A percentile compares a stretch with the other conserved stretches of the same genome.
Evolutionary conservation across 495 filamentous ascomycete species (phyloP).

Genomic region (Schizothecium vesticola): DNA sequence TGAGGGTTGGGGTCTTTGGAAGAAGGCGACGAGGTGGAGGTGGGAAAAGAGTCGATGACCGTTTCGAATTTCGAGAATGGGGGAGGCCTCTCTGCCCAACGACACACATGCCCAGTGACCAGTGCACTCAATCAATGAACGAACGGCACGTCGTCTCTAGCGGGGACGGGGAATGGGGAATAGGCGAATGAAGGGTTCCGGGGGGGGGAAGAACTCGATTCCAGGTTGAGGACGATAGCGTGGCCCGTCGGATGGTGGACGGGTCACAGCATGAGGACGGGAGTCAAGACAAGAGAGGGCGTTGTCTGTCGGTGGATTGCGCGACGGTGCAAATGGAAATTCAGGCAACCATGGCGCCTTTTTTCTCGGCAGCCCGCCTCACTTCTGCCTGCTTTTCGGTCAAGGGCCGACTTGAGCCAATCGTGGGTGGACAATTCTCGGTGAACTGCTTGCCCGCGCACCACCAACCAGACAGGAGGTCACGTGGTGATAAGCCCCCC

Average conservation of each 20-base stretch:
- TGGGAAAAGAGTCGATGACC: not conserved
- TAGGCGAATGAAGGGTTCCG: not conserved
- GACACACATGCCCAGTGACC: not conserved
- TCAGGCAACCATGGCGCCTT: conserved; percentile 5
- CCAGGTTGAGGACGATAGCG: not conserved
- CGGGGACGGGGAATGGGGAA: not conserved
- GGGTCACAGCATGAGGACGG: not conserved
- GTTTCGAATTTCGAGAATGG: not conserved
- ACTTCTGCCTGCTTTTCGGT: conserved; percentile 13
- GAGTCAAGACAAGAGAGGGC: not conserved
- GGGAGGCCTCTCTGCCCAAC: not conserved
- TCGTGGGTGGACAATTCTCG: not conserved
- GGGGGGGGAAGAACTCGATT: not conserved
- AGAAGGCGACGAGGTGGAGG: not conserved
- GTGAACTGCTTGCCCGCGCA: not conserved
- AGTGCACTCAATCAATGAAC: not conserved
- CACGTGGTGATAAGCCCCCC: not conserved
- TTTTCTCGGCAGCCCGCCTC: conserved; percentile 14
- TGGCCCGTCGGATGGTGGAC: not conserved
- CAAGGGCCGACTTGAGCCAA: conserved; percentile 1
- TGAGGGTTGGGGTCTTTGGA: not conserved
- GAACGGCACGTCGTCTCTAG: not conserved
- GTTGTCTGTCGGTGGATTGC: not conserved
- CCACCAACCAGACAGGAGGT: not conserved
- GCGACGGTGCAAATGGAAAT: not conserved